A percentile compares a stretch with the other conserved stretches of the same genome.
Evolutionary conservation across 2,329 filamentous ascomycete species (phyloP).

Genomic region (Penicillium sp.): DNA sequence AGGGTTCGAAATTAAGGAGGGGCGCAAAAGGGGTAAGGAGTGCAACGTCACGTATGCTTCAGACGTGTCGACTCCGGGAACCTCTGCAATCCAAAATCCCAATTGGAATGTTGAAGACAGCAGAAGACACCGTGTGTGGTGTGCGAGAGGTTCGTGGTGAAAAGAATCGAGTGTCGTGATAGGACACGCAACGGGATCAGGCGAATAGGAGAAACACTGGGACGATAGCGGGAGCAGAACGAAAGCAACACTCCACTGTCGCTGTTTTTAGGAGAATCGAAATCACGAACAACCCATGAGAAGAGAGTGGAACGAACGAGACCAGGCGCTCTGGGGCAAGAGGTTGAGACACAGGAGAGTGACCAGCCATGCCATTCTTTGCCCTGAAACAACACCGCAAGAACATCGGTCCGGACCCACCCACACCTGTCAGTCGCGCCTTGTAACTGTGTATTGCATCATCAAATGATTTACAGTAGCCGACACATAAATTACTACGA

Average conservation of each 20-base stretch:
- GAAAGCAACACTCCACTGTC: constrained; percentile 9
- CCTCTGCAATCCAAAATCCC: neutral
- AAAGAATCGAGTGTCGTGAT: constrained; percentile 9
- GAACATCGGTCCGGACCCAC: constrained; percentile 28
- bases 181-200: constrained; percentile 9
- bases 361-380: constrained; percentile 14
- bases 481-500: too few species aligned
- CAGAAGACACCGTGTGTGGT: constrained; percentile 4
- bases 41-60: constrained; percentile 8
- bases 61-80: neutral
- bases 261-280: constrained; percentile 4
- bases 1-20: constrained; percentile 12
- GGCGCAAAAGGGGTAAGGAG: constrained; percentile 19
- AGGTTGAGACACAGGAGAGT: constrained; percentile 9
- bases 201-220: constrained; percentile 8
- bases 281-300: constrained; percentile 8
- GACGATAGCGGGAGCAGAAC: neutral
- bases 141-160: constrained; percentile 6
- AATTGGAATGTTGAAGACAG: constrained; percentile 2
- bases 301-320: constrained; percentile 13
- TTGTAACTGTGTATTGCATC: constrained; percentile 14
- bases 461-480: constrained; percentile 2
- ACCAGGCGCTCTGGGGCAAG: constrained; percentile 7
- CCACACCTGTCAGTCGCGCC: constrained; percentile 9
- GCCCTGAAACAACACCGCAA: constrained; percentile 20